A percentile compares a stretch with the other conserved stretches of the same genome.
Conservation (phyloP, 116 monocot species). For the Iris pallida region DNA sequence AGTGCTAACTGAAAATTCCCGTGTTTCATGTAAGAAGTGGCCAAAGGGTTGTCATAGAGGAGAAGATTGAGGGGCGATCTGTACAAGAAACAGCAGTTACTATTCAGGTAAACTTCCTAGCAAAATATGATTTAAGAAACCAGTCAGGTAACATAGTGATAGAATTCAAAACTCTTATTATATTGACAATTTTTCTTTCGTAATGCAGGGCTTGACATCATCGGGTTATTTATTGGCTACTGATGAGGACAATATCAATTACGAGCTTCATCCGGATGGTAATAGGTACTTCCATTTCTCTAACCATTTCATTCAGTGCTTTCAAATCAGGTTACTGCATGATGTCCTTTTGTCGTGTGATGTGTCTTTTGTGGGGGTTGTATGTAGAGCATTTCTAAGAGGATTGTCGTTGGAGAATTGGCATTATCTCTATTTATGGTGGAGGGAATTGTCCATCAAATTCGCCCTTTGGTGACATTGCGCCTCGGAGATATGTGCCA, state of each 20-base stretch:
- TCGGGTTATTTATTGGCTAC: conserved; percentile 80
- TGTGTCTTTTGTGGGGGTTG: no score
- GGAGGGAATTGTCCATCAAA: no score
- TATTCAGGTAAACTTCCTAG: conserved; percentile 44
- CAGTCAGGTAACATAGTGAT: no score
- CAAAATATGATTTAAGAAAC: no score
- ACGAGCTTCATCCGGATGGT: conserved; percentile 92
- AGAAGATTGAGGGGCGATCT: conserved; percentile 35
- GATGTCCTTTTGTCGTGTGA: no score
- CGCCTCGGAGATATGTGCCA: no score
- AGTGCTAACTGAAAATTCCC: not conserved
- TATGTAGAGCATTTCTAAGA: no score
- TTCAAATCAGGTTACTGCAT: no score
- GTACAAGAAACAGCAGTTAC: conserved; percentile 37
- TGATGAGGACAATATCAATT: conserved; percentile 56
- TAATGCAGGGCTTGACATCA: conserved; percentile 71
- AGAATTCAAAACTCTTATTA: no score
- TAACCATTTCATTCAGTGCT: not conserved
- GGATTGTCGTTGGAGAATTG: not conserved
- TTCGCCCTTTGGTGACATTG: no score
- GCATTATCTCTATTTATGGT: no score
- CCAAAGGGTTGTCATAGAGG: conserved; percentile 70
- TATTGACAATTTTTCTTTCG: not conserved
- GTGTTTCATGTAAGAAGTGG: conserved; percentile 45
- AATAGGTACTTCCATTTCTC: conserved; percentile 57